Evolutionary conservation across 345 rosid species (phyloP).

Genomic region (Sonneratia alba): DNA sequence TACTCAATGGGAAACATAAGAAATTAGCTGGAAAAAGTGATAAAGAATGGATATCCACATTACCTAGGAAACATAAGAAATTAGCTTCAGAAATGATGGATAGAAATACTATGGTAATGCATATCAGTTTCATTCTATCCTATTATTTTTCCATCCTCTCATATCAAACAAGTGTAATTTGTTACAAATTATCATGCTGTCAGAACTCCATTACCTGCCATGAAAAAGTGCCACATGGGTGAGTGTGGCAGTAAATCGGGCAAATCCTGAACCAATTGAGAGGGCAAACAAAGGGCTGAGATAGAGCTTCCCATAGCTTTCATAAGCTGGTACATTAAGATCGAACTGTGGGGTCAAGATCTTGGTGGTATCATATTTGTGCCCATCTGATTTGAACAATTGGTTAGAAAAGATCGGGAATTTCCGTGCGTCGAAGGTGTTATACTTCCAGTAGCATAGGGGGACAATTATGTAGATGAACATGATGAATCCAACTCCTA

Average conservation of each 20-base stretch:
- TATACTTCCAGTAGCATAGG: conserved; percentile 84
- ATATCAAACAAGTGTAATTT: too few relatives aligned
- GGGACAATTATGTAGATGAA: conserved; percentile 88
- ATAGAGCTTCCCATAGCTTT: conserved; percentile 77
- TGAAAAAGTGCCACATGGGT: conserved; percentile 93
- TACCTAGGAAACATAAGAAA: too few relatives aligned
- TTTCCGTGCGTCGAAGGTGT: conserved; percentile 76
- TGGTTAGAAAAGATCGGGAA: conserved; percentile 91
- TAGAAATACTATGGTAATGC: too few relatives aligned
- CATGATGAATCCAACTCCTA: conserved; percentile 86
- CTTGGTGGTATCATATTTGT: conserved; percentile 77
- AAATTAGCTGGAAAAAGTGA: not conserved
- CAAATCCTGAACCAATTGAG: conserved; percentile 98
- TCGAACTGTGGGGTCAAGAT: conserved; percentile 60
- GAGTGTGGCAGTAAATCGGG: conserved; percentile 86
- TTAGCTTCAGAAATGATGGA: too few relatives aligned
- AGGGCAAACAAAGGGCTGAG: conserved; percentile 93
- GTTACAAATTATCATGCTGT: too few relatives aligned
- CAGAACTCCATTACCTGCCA: conserved; percentile 48
- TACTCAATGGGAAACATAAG: conserved; percentile 20
- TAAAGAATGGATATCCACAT: not conserved
- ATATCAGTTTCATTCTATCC: too few relatives aligned
- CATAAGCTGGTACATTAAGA: conserved; percentile 53
- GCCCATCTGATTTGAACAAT: conserved; percentile 63
- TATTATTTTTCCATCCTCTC: too few relatives aligned